Evolutionary conservation across 768 basidiomycete genomes (phyloP), one percentile per base, ranked within the genome.

Genomic region (Dendrothele bispora): DNA sequence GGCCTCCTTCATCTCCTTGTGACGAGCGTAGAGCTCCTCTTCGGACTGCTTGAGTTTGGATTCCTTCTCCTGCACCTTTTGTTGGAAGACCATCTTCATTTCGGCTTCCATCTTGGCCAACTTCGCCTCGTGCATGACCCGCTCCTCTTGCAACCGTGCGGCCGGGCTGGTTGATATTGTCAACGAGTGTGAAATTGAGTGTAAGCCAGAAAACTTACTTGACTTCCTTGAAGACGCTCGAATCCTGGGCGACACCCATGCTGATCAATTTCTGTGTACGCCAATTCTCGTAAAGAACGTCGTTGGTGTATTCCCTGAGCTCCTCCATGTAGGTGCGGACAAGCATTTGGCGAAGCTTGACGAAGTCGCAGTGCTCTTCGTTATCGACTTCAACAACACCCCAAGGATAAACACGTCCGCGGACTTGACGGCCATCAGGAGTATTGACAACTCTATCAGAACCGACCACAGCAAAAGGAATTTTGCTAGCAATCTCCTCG

Each of bases 71-170:
- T 94, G 92, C 46, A 99, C 97, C 70, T 99, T 99, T 72, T 98
- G 97, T 66, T 95, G 94, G 93, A 99, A 99, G 59, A 99, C 97
- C 91, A 95, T 93, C 84, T 98, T 98, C 97, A 99, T 99, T 79
- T 98, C 97, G 47, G 94, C 90, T 74, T 99, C 97, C 88, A 98
- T 98, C 84, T 99, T 99, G 47, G 91, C 83, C 46, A 99, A 83
- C 69, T 98, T 98, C 57, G 91, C 89, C 72, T 99, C 95, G 71
- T 99, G 95, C 62, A 98, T 69, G 43, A 91, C 77, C 48, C 97
- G 90, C 65, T 99, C 97, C 65, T 99, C 97, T 55, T 95, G 93
- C 73, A 92, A 82, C 69, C 93, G 88, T 50, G 89, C 91, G 40
- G 95, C 95, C 53, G 97, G 97, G 71, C 95, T 98, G 58, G 43